Percentiles rank a stretch among this genome's conserved stretches.
Evolutionary conservation across 768 basidiomycete species (phyloP).

Genomic region (Roridomyces roridus): DNA sequence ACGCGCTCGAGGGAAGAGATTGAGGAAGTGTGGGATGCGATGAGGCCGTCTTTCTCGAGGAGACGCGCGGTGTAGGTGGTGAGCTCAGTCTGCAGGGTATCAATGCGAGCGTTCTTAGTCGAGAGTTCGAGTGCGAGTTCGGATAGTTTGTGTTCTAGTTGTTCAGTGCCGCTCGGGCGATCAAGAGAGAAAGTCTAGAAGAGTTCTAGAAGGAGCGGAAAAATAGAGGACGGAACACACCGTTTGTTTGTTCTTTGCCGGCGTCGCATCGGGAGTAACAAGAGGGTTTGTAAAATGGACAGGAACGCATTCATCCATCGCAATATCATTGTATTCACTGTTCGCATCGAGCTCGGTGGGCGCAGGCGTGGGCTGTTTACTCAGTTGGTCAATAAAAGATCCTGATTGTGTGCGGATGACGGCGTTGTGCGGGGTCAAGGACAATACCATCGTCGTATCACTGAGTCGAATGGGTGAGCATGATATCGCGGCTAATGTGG

Average conservation of each 20-base stretch:
- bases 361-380: constrained; percentile 58
- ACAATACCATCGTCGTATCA: constrained; percentile 7
- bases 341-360: constrained; percentile 39
- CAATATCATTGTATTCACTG: constrained; percentile 27
- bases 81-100: constrained; percentile 27
- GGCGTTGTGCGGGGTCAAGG: constrained; percentile 12
- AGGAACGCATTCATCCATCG: constrained; percentile 3
- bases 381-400: constrained; percentile 50
- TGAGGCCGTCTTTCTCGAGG: constrained; percentile 12
- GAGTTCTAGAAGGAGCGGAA: neutral
- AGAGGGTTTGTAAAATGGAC: neutral
- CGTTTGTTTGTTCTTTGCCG: constrained; percentile 1
- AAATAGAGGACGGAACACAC: constrained; percentile 7
- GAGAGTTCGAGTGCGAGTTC: constrained; percentile 29
- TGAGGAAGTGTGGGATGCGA: constrained; percentile 12
- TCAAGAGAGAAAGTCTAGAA: constrained; percentile 25
- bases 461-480: constrained; percentile 6
- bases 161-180: constrained; percentile 20
- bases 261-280: constrained; percentile 20
- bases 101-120: constrained; percentile 33
- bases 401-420: constrained; percentile 52
- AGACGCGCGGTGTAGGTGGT: constrained; percentile 23
- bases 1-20: constrained; percentile 22
- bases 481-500: neutral
- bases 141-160: constrained; percentile 28